A percentile compares a stretch with the other conserved stretches of the same genome.
phyloP scores from a whole-genome alignment of 2,329 filamentous ascomycete species.

The Sarocladium brachiariae region DNA sequence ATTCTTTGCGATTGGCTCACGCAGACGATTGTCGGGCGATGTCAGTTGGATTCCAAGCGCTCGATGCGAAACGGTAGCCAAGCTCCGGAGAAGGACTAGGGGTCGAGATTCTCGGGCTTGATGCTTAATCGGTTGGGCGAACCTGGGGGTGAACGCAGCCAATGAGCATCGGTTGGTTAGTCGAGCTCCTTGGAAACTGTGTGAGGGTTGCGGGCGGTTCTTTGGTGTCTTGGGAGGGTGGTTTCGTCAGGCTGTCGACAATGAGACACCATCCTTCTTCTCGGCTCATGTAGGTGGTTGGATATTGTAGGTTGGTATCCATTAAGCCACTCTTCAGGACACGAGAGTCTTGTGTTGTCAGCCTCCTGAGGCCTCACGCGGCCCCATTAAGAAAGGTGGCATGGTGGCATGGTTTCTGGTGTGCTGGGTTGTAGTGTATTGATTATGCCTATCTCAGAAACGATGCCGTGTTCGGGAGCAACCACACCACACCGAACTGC shows the following conservation, averaged over 20 bases:
- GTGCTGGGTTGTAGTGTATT: not conserved
- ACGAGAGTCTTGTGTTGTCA: not conserved
- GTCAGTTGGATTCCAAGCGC: not conserved
- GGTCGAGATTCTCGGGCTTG: no score
- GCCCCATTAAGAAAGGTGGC: not conserved
- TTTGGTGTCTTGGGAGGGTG: not conserved
- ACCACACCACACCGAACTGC: not conserved
- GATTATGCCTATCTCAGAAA: not conserved
- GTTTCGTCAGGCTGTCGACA: not conserved
- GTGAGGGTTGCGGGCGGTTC: not conserved
- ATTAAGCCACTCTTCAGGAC: not conserved
- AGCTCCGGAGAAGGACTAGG: not conserved
- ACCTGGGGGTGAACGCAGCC: not conserved
- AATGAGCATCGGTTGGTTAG: not conserved
- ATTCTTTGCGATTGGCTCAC: not conserved
- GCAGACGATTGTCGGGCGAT: not conserved
- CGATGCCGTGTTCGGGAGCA: not conserved
- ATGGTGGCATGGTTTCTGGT: not conserved
- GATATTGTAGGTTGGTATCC: not conserved
- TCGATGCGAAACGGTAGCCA: constrained; percentile 6
- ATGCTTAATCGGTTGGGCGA: not conserved
- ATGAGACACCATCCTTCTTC: no score
- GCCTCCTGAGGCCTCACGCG: not conserved
- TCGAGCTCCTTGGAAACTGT: no score
- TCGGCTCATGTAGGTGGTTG: no score